These are phyloP conservation scores for Collybiopsis confluens DNA, from an alignment of 768 basidiomycete genomes.

Conservation along the genomic window DNA sequence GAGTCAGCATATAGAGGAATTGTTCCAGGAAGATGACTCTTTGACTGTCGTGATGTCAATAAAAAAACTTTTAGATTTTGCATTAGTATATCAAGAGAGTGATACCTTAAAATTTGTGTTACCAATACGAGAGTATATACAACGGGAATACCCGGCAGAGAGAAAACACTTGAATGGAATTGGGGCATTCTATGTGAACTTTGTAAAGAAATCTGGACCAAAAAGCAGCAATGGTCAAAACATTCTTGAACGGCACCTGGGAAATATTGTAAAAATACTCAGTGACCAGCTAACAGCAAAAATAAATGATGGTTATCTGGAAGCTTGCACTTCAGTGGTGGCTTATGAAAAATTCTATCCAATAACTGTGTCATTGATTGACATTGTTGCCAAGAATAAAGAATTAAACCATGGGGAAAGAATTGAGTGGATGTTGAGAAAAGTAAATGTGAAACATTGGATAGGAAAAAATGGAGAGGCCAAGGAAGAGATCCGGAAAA, in stretches of 20 bases:
- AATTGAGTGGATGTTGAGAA: not conserved
- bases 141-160: not conserved
- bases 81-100: not conserved
- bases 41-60: not conserved
- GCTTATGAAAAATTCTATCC: not conserved
- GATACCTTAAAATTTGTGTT: not conserved
- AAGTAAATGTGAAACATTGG: not conserved
- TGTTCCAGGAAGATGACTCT: not conserved
- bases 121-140: not conserved
- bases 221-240: not conserved
- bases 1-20: not conserved
- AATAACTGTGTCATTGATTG: not conserved
- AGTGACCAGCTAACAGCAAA: not conserved
- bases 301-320: not conserved
- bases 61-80: not conserved
- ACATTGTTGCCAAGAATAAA: not conserved
- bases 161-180: not conserved
- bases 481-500: not conserved
- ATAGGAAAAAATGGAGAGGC: not conserved
- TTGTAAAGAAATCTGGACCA: not conserved
- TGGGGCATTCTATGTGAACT: not conserved
- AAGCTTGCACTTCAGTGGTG: not conserved
- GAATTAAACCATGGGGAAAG: not conserved
- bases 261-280: not conserved
- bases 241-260: not conserved